phyloP scores from a whole-genome alignment of 331 rosid genomes.

The Pyrus hybrid region DNA sequence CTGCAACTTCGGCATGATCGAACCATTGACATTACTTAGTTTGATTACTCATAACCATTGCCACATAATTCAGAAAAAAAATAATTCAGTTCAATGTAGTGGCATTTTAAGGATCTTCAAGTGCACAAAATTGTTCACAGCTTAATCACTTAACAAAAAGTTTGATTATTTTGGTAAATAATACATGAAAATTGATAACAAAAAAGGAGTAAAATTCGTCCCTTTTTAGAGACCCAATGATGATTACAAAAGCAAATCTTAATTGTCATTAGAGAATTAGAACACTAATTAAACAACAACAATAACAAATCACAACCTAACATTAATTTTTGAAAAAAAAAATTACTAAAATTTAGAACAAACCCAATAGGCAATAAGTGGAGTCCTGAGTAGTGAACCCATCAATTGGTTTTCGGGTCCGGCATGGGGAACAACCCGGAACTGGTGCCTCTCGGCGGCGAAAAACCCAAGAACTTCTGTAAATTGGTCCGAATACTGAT shows the following conservation, averaged over 20 bases:
- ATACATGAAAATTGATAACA: background rate
- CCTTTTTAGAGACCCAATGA: background rate
- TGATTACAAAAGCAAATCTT: background rate
- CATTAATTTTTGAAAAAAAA: background rate
- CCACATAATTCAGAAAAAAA: no score
- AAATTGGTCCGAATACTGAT: slow-evolving; percentile 87
- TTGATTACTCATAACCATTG: background rate
- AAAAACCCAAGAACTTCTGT: slow-evolving; percentile 91
- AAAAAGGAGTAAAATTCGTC: background rate
- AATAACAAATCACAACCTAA: background rate
- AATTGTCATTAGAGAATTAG: background rate
- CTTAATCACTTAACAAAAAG: background rate
- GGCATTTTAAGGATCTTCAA: background rate
- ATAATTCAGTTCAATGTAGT: background rate
- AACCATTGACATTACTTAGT: background rate
- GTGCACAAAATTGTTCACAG: background rate
- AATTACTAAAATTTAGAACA: background rate
- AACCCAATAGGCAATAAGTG: background rate
- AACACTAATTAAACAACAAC: background rate
- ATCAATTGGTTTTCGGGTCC: slow-evolving; percentile 81
- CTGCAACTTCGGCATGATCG: background rate
- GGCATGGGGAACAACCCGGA: slow-evolving; percentile 91
- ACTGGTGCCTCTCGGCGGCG: slow-evolving; percentile 80
- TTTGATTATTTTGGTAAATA: background rate
- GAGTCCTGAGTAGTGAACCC: background rate